Evolutionary conservation across 2,329 filamentous ascomycete species (phyloP), one percentile per base, ranked within the genome.

Genomic region (Colletotrichum sp.): DNA sequence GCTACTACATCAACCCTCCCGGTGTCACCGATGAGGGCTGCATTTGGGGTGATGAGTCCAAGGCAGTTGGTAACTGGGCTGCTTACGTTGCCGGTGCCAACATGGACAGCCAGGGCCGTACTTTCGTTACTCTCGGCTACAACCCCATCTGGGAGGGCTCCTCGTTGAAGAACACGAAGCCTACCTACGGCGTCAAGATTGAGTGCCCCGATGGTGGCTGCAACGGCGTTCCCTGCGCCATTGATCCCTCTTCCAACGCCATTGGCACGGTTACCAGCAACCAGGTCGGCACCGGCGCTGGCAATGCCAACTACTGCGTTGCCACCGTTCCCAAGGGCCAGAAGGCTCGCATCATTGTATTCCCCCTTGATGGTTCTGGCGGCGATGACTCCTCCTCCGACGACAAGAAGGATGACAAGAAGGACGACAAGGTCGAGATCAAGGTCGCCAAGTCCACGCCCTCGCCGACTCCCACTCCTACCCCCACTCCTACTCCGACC

Each of bases 81-180:
- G 92, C 94, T 3, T 96, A 93, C 81, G 94, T 96, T 78, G 93
- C 93, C 16, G 95, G 95, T 75, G 93, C 94, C 72, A 96, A 96
- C 84, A 92, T 92, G 18, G 92, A 92, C 79, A 79, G 81, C 63
- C 88, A 84, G 68, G 95, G 94, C 67, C 85, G 90, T 77, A 95
- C 94, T 2, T 96, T 90, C 82, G 89, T 95, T 80, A 96, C 95
- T 86, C 87, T 96, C 69, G 94, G 92, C 71, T 94, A 92, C 89
- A 96, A 96, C 84, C 95, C 95, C 28, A 94, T 95, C 77, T 96
- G 92, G 84, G 88, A 92, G 79, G 80, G 88, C 80, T 85, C 90
- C 78, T 67, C 87, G 21, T 85, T 95, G 81, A 88, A 88, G 63
- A 86, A 88, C 78, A 89, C 86, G 24, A 89, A 90, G 78, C 94